A percentile compares a stretch with the other conserved stretches of the same genome.
phyloP scores from a whole-genome alignment of 768 basidiomycete genomes.

The Boletus tomentosulus region DNA sequence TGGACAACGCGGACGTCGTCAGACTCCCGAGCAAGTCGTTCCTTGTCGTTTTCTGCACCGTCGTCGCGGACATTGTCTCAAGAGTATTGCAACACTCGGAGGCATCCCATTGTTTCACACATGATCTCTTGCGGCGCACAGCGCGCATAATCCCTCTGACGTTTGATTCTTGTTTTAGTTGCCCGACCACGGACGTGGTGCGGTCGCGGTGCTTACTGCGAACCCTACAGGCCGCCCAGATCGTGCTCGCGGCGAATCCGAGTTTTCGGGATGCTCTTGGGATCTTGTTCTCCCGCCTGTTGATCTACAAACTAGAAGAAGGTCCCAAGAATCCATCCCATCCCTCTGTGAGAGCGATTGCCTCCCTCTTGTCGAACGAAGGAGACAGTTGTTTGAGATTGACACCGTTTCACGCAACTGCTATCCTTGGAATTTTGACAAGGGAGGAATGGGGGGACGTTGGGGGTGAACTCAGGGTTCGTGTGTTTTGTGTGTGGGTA shows the following conservation, averaged over 20 bases:
- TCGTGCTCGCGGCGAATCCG: constrained; percentile 20
- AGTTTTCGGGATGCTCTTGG: constrained; percentile 30
- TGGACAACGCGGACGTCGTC: constrained; percentile 33
- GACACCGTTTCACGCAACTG: constrained; percentile 29
- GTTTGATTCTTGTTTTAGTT: constrained; percentile 42
- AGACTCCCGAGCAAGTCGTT: constrained; percentile 37
- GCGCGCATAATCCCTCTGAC: constrained; percentile 37
- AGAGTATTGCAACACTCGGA: constrained; percentile 40
- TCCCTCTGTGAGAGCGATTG: constrained; percentile 12
- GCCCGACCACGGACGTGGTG: constrained; percentile 28
- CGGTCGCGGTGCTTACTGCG: constrained; percentile 40
- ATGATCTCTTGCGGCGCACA: constrained; percentile 43
- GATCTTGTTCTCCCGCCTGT: constrained; percentile 23
- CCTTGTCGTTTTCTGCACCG: constrained; percentile 44
- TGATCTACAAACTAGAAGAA: constrained; percentile 40
- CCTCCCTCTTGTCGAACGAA: constrained; percentile 23
- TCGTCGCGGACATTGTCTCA: constrained; percentile 43
- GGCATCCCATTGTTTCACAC: constrained; percentile 46
- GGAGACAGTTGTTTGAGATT: constrained; percentile 26
- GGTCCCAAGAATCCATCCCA: constrained; percentile 30
- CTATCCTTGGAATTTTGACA: constrained; percentile 38
- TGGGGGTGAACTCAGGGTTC: constrained; percentile 31
- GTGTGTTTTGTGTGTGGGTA: constrained; percentile 11
- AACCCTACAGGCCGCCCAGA: constrained; percentile 33
- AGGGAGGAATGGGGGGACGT: constrained; percentile 37